These are phyloP conservation scores for Ricinus communis DNA, from an alignment of 345 rosid species.

Conservation along the genomic window DNA sequence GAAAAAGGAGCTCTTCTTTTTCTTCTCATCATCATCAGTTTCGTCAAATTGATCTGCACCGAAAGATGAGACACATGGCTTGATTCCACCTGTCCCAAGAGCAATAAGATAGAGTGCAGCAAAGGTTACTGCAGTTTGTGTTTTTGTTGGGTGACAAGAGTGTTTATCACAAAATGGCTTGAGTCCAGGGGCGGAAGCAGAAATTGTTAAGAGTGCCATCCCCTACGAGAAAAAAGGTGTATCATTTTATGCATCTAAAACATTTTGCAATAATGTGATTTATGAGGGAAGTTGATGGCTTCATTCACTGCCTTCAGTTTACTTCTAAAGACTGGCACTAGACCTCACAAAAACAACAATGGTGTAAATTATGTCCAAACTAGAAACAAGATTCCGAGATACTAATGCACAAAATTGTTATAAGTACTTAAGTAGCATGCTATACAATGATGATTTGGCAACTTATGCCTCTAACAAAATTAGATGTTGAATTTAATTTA, in stretches of 20 bases:
- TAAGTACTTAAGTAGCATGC: no score
- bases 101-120: conserved; percentile 82
- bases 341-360: no score
- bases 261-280: no score
- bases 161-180: conserved; percentile 55
- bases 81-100: conserved; percentile 94
- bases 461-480: no score
- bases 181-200: conserved; percentile 74
- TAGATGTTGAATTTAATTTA: no score
- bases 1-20: conserved; percentile 85
- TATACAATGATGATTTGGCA: no score
- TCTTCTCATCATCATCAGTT: conserved; percentile 64
- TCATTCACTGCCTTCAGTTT: no score
- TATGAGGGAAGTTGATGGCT: no score
- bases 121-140: conserved; percentile 57
- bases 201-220: conserved; percentile 79
- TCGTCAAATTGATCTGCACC: conserved; percentile 98
- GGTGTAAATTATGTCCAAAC: no score
- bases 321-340: no score
- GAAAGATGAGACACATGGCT: conserved; percentile 95
- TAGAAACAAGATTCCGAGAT: no score
- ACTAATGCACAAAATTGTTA: no score
- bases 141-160: conserved; percentile 54
- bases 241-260: conserved; percentile 5
- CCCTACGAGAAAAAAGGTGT: conserved; percentile 42